Evolutionary conservation across 1,284 basidiomycete genomes (phyloP), one percentile per base, ranked within the genome.

Genomic region (Puccinia hordei): DNA sequence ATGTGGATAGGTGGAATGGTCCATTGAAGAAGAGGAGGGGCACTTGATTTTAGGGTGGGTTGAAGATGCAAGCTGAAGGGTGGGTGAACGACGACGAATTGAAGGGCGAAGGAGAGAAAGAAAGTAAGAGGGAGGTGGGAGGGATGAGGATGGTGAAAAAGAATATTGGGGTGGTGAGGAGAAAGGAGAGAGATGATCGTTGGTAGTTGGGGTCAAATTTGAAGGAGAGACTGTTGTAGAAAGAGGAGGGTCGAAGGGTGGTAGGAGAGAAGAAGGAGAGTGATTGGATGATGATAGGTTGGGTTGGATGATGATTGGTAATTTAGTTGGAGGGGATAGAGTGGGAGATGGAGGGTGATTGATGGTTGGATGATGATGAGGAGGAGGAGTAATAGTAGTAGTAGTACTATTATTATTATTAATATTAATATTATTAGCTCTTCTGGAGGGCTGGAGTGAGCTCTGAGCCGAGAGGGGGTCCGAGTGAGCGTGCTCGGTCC

Each of bases 1-100:
- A 33, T 55, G 71, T 3, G 72, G 38, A 38, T 46, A 57, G 55
- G 24, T 38, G 35, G 35, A 41, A 57, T 22, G n/a, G 27, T 51
- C 38, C 38, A 74, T 51, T 30, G 30, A 4, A 9, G 13, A 74
- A 22, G 0, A 53, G 38, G n/a, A n/a, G 41, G 30, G 49, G 46
- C 15, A 9, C 10, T 57, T 57, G 24, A 27, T 53, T 10, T 30
- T 9, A n/a, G n/a, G 33, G 57, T 10, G 12, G 57, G 57, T 24
- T 10, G 68, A 38, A 4, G 46, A 44, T 35, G 15, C n/a, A 41
- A 38, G n/a, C n/a, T 41, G 55, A 10, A 38, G 9, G 35, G 35
- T 51, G 17, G 57, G 57, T 44, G 38, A 74, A 38, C 51, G 53
- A 74, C 33, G 57, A 30, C 41, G 57, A 44, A 74, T 59, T 12